Conservation (phyloP, 148 eudicot species). For the Fagopyrum tataricum region DNA sequence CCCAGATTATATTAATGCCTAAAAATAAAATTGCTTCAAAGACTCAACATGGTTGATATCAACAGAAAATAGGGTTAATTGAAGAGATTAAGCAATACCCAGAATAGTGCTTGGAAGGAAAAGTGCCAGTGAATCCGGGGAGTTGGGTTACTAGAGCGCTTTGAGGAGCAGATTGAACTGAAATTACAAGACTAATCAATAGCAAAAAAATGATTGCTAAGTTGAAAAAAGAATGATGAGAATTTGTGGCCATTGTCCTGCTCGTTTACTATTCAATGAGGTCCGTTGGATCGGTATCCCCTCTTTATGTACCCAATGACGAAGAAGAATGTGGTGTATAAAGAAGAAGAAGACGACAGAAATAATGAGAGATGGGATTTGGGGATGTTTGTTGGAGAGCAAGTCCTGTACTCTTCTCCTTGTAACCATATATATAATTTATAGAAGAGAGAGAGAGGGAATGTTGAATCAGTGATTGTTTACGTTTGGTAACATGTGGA, state of each 20-base stretch:
- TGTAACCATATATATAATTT: background rate
- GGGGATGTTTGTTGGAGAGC: slow-evolving; percentile 1
- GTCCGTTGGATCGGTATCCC: background rate
- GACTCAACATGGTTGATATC: background rate
- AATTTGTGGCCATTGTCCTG: background rate
- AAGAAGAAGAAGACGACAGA: background rate
- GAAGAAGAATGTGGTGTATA: background rate
- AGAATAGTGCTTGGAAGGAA: slow-evolving; percentile 81
- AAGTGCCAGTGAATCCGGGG: slow-evolving; percentile 77
- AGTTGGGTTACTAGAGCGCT: slow-evolving; percentile 49
- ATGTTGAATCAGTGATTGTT: background rate
- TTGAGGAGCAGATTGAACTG: slow-evolving; percentile 60
- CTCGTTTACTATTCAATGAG: background rate
- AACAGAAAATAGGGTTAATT: background rate
- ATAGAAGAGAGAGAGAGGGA: background rate
- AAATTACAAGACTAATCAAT: slow-evolving; percentile 8
- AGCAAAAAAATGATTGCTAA: background rate
- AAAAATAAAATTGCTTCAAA: background rate
- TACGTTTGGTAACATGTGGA: background rate
- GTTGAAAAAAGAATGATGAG: background rate
- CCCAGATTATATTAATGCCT: background rate
- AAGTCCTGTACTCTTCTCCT: slow-evolving; percentile 1
- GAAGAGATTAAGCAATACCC: slow-evolving; percentile 39
- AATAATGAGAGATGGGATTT: background rate
- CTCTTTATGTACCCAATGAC: background rate